phyloP scores from a whole-genome alignment of 2,329 filamentous ascomycete species.

The Cladosporium sp. region DNA sequence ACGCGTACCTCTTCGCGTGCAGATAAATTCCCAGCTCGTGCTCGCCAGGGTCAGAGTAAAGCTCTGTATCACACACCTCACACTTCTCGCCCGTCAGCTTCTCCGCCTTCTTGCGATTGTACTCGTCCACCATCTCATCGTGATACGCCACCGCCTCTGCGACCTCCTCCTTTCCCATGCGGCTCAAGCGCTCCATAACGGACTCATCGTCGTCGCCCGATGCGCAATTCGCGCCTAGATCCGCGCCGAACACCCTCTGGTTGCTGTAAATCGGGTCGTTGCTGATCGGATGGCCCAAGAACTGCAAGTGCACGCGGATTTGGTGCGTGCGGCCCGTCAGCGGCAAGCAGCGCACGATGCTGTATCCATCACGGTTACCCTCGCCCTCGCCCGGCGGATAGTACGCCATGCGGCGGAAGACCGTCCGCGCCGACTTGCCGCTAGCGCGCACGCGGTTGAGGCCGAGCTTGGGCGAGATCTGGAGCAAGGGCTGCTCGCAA shows the following conservation, averaged over 20 bases:
- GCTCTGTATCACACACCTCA: constrained; percentile 71
- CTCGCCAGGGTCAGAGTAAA: constrained; percentile 85
- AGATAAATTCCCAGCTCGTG: constrained; percentile 92
- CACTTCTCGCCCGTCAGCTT: constrained; percentile 84
- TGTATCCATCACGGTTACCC: constrained; percentile 60
- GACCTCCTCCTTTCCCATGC: constrained; percentile 91
- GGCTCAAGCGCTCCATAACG: constrained; percentile 74
- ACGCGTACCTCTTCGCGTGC: constrained; percentile 85
- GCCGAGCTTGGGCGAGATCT: constrained; percentile 90
- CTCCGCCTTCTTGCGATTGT: constrained; percentile 86
- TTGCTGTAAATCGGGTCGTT: constrained; percentile 99
- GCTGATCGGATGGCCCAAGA: constrained; percentile 86
- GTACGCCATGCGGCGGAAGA: constrained; percentile 90
- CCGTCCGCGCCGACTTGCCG: constrained; percentile 81
- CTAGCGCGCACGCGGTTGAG: constrained; percentile 91
- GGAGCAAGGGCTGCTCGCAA: constrained; percentile 87
- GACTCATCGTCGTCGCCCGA: constrained; percentile 75
- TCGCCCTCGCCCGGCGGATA: constrained; percentile 54
- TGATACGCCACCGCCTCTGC: constrained; percentile 89
- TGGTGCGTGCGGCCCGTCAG: constrained; percentile 94
- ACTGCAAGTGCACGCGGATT: constrained; percentile 89
- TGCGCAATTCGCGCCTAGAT: constrained; percentile 63
- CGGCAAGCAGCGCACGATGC: constrained; percentile 87
- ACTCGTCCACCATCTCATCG: constrained; percentile 85
- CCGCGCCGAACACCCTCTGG: constrained; percentile 78